Conservation (phyloP, 2,329 filamentous ascomycete genomes). For the Fusarium temperatum region DNA sequence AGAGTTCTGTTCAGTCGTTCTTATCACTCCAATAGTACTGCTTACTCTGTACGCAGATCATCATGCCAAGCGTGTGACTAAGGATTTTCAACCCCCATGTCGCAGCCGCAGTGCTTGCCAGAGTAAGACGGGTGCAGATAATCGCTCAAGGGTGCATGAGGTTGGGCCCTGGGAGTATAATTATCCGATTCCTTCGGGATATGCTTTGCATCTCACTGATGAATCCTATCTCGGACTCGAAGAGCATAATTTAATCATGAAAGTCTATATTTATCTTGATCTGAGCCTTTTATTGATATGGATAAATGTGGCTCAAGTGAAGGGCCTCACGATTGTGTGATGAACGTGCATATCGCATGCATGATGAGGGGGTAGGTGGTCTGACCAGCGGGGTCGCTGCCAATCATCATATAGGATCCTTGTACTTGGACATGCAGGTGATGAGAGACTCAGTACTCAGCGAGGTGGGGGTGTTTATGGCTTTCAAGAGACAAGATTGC, state of each 20-base stretch:
- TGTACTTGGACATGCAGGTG: neutral
- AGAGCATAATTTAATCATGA: fast-evolving
- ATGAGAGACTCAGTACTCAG: neutral
- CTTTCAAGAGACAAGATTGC: too few relatives aligned
- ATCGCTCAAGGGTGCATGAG: neutral
- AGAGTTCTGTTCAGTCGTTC: neutral
- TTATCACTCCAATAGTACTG: neutral
- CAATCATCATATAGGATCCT: neutral
- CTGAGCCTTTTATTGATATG: too few relatives aligned
- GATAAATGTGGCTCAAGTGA: too few relatives aligned
- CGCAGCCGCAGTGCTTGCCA: neutral
- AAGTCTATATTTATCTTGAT: fast-evolving
- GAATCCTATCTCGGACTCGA: fast-evolving
- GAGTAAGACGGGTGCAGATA: too few relatives aligned
- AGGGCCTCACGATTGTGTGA: neutral
- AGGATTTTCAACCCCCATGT: neutral
- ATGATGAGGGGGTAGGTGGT: neutral
- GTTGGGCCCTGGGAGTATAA: neutral
- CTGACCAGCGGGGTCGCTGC: neutral
- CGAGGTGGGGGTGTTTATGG: too few relatives aligned
- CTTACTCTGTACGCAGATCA: neutral
- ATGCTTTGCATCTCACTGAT: fast-evolving
- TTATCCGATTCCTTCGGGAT: neutral
- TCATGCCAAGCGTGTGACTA: neutral
- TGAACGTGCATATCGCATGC: neutral